Conservation (phyloP, 352 stramenopile species). For the Blastocystis sp. region DNA sequence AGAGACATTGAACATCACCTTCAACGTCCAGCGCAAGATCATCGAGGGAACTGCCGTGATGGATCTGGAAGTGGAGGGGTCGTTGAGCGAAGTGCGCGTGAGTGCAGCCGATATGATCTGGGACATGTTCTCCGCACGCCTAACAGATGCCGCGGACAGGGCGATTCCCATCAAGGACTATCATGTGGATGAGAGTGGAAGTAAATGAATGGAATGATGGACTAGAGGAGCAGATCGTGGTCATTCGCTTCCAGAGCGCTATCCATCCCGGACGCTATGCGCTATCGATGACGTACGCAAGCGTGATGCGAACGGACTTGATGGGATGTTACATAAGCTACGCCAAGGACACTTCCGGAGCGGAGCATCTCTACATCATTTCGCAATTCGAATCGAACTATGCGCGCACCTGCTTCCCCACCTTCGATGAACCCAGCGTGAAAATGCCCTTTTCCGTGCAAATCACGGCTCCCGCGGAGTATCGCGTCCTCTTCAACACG, state of each 20-base stretch:
- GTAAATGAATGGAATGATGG: neutral
- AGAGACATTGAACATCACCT: slow-evolving; percentile 5
- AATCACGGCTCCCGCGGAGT: slow-evolving; percentile 26
- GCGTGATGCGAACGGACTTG: slow-evolving; percentile 44
- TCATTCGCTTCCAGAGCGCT: neutral
- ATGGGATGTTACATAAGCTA: slow-evolving; percentile 66
- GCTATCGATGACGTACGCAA: slow-evolving; percentile 11
- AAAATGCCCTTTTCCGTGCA: slow-evolving; percentile 40
- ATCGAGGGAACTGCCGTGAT: slow-evolving; percentile 33
- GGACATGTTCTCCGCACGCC: slow-evolving; percentile 35
- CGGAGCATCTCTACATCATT: slow-evolving; percentile 13
- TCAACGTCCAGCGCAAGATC: slow-evolving; percentile 31
- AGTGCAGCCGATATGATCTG: slow-evolving; percentile 51
- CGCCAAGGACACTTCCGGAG: neutral
- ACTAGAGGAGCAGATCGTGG: slow-evolving; percentile 14
- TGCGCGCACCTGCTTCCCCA: slow-evolving; percentile 46
- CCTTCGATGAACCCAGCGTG: slow-evolving; percentile 51
- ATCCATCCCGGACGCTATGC: slow-evolving; percentile 2
- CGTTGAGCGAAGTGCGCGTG: neutral
- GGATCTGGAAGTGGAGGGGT: slow-evolving; percentile 4
- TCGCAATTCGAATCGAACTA: slow-evolving; percentile 60
- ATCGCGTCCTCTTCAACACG: slow-evolving; percentile 42
- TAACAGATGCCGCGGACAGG: neutral
- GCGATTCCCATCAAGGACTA: slow-evolving; percentile 1
- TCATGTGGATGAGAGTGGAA: slow-evolving; percentile 21